A percentile compares a stretch with the other conserved stretches of the same genome.
Evolutionary conservation across 176 grass and related monocot genomes (phyloP).

Genomic region (Chloris gayana): DNA sequence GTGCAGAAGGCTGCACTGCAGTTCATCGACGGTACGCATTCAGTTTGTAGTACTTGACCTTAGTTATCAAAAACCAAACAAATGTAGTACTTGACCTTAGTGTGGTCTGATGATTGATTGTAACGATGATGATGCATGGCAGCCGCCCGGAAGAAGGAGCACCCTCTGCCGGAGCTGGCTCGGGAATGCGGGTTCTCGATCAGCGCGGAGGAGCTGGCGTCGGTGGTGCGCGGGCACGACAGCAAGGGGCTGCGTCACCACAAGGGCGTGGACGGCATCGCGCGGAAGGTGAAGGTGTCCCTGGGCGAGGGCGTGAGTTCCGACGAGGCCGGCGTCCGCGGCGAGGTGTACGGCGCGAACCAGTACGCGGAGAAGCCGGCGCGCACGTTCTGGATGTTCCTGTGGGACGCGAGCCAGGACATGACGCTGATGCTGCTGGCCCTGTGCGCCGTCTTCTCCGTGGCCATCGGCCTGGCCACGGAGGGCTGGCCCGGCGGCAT

Average conservation of each 20-base stretch:
- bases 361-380: conserved; percentile 76
- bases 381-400: conserved; percentile 85
- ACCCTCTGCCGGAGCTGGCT: conserved; percentile 69
- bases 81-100: too few relatives aligned
- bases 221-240: conserved; percentile 70
- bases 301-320: conserved; percentile 61
- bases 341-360: conserved; percentile 74
- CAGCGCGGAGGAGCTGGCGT: conserved; percentile 78
- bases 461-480: conserved; percentile 72
- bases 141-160: conserved; percentile 64
- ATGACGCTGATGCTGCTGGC: conserved; percentile 83
- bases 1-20: conserved; percentile 88
- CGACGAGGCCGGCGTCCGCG: conserved; percentile 54
- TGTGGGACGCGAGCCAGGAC: conserved; percentile 95
- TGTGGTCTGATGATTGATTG: not conserved
- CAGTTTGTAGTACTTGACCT: too few relatives aligned
- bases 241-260: conserved; percentile 60
- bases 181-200: conserved; percentile 69
- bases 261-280: conserved; percentile 66
- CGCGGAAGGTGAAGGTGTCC: conserved; percentile 67
- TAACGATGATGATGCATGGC: conserved; percentile 26
- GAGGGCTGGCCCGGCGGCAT: conserved; percentile 80
- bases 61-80: too few relatives aligned
- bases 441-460: conserved; percentile 75
- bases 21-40: conserved; percentile 97